Evolutionary conservation across 169 alveolate genomes (phyloP), one percentile per base, ranked within the genome.

Genomic region (Babesia bovis): DNA sequence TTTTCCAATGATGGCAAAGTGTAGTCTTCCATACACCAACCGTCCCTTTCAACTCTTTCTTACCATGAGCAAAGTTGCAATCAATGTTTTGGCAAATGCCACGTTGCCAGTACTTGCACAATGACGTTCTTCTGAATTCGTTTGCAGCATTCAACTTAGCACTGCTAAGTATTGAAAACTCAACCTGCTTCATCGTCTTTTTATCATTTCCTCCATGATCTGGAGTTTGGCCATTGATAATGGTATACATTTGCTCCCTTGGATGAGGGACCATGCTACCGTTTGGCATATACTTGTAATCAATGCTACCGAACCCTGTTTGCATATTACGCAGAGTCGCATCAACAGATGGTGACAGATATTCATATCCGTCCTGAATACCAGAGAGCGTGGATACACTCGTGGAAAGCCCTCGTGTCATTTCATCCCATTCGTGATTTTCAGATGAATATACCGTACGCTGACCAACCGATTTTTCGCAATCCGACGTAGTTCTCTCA

Each of bases 11-110:
- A 58, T 85, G 87, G 38, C 92, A 85, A 36, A 82, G 38, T n/a
- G 87, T 85, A 30, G 92, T 85, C 63, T 83, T 85, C 76, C 81
- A 85, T 44, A 76, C 82, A 44, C 88, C 92, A 13, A 85, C 77
- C 4, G 92, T 66, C 28, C 88, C 74, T 21, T 83, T 63, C 32
- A 85, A 61, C 67, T 85, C 92, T 42, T 71, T 51, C 66, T 82
- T 78, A 19, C 92, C 92, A 63, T 85, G 92, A 15, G 92, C 92
- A 52, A 70, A 85, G 38, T 82, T 83, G 79, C 92, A 85, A 83
- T 85, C 66, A 10, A 49, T 61, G 44, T 82, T 75, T 33, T 68
- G 72, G 60, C 92, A 85, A 49, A 71, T 66, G 32, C 88, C 88
- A 41, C 85, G 69, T 44, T 82, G 75, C 92, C 92, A 85, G 81